phyloP scores from a whole-genome alignment of 495 filamentous ascomycete species.

The Penicillium arizonense region DNA sequence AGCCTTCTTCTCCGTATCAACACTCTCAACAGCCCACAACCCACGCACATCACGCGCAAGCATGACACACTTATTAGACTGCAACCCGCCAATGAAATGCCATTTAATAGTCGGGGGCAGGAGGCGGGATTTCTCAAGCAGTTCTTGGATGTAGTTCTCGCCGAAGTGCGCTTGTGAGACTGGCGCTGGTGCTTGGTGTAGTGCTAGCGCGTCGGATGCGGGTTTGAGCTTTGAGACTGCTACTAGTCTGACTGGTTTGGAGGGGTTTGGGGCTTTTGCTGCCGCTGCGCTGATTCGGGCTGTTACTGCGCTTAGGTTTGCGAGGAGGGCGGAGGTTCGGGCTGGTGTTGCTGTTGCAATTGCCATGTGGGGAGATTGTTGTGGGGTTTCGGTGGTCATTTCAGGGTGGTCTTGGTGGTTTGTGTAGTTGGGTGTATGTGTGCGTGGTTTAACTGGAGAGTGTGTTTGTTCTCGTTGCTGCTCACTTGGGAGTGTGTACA shows the following conservation, averaged over 20 bases:
- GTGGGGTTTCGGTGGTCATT: constrained; percentile 20
- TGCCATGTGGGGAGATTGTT: neutral
- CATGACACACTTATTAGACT: constrained; percentile 87
- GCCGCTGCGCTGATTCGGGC: constrained; percentile 33
- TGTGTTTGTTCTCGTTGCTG: neutral
- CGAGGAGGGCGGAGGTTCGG: constrained; percentile 36
- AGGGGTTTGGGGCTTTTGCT: constrained; percentile 10
- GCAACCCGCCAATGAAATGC: constrained; percentile 95
- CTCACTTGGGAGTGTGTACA: no score
- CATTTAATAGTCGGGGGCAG: constrained; percentile 80
- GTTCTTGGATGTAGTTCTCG: constrained; percentile 96
- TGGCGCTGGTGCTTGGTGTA: constrained; percentile 60
- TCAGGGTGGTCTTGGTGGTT: neutral
- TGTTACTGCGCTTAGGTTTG: constrained; percentile 37
- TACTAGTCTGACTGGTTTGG: constrained; percentile 65
- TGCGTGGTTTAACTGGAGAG: neutral
- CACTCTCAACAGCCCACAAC: constrained; percentile 89
- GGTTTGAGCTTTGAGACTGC: constrained; percentile 96
- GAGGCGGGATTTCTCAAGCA: constrained; percentile 76
- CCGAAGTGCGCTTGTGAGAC: constrained; percentile 77
- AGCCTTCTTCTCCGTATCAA: constrained; percentile 86
- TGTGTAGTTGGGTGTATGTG: neutral
- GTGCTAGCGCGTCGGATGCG: constrained; percentile 78
- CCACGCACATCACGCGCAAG: constrained; percentile 82
- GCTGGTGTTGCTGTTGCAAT: constrained; percentile 30